Percentiles rank a stretch among this genome's conserved stretches.
These are phyloP conservation scores for Glomus cerebriforme DNA, from an alignment of 192 early-diverging fungal genomes.

Conservation along the genomic window DNA sequence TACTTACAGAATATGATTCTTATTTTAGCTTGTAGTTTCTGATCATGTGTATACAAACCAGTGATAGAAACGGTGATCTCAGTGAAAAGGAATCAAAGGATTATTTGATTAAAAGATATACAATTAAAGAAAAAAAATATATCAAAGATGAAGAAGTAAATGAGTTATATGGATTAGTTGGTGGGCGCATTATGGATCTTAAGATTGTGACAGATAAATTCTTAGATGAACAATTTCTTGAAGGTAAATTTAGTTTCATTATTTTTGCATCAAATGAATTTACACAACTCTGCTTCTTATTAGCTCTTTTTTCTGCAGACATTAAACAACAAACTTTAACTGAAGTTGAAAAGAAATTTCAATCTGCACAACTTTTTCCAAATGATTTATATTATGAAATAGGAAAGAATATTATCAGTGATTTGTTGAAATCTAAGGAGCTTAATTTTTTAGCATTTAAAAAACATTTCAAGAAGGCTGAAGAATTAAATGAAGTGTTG, in stretches of 20 bases:
- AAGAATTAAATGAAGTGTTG: constrained; percentile 13
- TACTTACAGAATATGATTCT: no score
- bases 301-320: background rate
- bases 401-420: background rate
- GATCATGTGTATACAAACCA: background rate
- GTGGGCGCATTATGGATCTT: no score
- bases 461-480: background rate
- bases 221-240: background rate
- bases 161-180: background rate
- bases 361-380: no score
- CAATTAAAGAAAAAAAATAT: no score
- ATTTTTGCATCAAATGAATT: background rate
- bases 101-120: no score
- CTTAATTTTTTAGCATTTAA: background rate
- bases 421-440: background rate
- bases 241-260: background rate
- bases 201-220: background rate
- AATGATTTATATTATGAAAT: background rate
- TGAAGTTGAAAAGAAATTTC: background rate
- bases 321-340: background rate
- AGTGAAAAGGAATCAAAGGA: no score
- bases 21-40: no score
- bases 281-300: background rate
- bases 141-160: background rate
- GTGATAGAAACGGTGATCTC: constrained; percentile 8